Percentiles rank a stretch among this genome's conserved stretches.
These are phyloP conservation scores for Spencermartinsiella ligniputridi DNA, from an alignment of 1,139 yeast genomes.

Conservation along the genomic window DNA sequence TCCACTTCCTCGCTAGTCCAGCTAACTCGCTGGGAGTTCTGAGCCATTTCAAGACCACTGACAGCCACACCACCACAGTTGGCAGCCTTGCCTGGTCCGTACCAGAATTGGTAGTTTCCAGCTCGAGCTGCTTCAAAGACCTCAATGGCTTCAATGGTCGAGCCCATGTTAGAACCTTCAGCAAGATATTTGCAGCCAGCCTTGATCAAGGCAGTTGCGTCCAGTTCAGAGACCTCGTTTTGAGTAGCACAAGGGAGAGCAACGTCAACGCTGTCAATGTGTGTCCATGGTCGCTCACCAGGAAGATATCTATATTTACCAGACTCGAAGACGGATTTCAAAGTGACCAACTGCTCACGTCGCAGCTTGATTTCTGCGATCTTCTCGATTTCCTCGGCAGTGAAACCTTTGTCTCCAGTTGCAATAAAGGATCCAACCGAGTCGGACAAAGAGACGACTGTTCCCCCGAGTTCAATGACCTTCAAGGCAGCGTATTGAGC, in stretches of 20 bases:
- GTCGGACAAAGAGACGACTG: conserved; percentile 89
- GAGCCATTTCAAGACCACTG: conserved; percentile 98
- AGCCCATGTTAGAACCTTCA: conserved; percentile 99
- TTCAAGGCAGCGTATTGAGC: conserved; percentile 98
- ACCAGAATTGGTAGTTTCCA: conserved; percentile 69
- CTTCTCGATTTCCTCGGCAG: conserved; percentile 69
- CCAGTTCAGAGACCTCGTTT: conserved; percentile 95
- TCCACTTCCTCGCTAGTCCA: conserved; percentile 93
- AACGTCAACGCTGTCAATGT: conserved; percentile 87
- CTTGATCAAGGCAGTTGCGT: conserved; percentile 89
- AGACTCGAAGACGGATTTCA: conserved; percentile 51
- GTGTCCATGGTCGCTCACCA: conserved; percentile 96
- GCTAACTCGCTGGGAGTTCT: conserved; percentile 88
- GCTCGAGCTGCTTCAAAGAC: conserved; percentile 87
- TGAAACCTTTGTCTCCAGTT: conserved; percentile 60
- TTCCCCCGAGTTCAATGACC: conserved; percentile 95
- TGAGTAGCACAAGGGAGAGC: conserved; percentile 99
- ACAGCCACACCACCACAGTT: conserved; percentile 99
- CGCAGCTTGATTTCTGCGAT: conserved; percentile 78
- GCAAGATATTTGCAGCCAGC: conserved; percentile 93
- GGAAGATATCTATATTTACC: conserved; percentile 61
- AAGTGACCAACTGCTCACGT: conserved; percentile 72
- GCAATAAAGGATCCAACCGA: conserved; percentile 81
- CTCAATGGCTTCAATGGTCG: conserved; percentile 93
- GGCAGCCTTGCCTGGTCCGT: conserved; percentile 99